A percentile compares a stretch with the other conserved stretches of the same genome.
These are phyloP conservation scores for Solanum aculeatissimum DNA, from an alignment of 305 asterid species.

Conservation along the genomic window DNA sequence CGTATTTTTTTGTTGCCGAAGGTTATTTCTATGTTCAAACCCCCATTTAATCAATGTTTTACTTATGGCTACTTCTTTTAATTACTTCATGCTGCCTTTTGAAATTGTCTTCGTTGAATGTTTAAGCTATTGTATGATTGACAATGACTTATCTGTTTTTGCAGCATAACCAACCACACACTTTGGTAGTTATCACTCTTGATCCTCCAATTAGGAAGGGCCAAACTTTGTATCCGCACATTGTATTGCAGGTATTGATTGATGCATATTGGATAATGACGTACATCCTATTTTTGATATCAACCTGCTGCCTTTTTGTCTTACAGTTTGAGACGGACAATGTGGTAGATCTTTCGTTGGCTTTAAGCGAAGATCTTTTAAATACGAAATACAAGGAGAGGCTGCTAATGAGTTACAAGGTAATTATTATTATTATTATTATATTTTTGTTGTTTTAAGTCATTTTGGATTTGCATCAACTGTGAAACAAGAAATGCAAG, in stretches of 20 bases:
- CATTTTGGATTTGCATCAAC: not conserved
- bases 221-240: constrained; percentile 94
- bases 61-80: not conserved
- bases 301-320: not conserved
- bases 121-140: not conserved
- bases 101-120: not conserved
- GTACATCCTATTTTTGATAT: not conserved
- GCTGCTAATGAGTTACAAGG: constrained; percentile 65
- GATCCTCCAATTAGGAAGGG: constrained; percentile 99
- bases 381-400: constrained; percentile 72
- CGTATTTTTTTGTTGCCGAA: constrained; percentile 93
- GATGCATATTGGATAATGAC: not conserved
- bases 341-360: constrained; percentile 50
- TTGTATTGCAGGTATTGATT: constrained; percentile 80
- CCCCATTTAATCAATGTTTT: not conserved
- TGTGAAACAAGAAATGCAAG: not conserved
- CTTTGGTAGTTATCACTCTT: constrained; percentile 87
- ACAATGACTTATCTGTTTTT: constrained; percentile 6
- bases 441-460: not conserved
- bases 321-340: constrained; percentile 83
- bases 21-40: constrained; percentile 28
- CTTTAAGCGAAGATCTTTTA: constrained; percentile 77
- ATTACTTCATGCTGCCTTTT: not conserved
- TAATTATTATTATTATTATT: not conserved
- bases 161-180: constrained; percentile 94